These are phyloP conservation scores for Saccharomyces hybrid DNA, from an alignment of 1,139 yeast genomes.

Conservation along the genomic window DNA sequence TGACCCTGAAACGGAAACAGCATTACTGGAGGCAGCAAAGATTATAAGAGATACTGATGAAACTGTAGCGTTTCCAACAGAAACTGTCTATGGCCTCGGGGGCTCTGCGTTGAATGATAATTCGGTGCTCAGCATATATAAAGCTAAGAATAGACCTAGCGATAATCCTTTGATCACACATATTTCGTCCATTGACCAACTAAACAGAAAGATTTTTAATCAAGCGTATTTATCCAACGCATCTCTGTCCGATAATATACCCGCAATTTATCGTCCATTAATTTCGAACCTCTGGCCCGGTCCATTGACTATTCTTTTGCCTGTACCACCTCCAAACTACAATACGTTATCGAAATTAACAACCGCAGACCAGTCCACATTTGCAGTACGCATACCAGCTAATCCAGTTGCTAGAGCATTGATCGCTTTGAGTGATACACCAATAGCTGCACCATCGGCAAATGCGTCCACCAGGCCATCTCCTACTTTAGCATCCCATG, in stretches of 20 bases:
- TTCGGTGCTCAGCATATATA: slow-evolving; percentile 67
- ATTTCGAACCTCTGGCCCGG: slow-evolving; percentile 87
- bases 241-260: slow-evolving; percentile 39
- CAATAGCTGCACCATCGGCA: slow-evolving; percentile 96
- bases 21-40: slow-evolving; percentile 51
- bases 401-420: slow-evolving; percentile 88
- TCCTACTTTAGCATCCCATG: slow-evolving; percentile 85
- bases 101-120: slow-evolving; percentile 74
- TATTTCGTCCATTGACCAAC: slow-evolving; percentile 68
- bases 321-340: slow-evolving; percentile 38
- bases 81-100: slow-evolving; percentile 92
- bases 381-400: slow-evolving; percentile 83
- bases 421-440: slow-evolving; percentile 77
- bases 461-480: slow-evolving; percentile 94
- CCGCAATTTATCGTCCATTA: slow-evolving; percentile 54
- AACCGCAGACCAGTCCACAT: slow-evolving; percentile 80
- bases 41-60: slow-evolving; percentile 43
- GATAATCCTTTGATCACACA: slow-evolving; percentile 93
- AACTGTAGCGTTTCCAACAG: slow-evolving; percentile 91
- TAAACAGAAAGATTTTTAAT: slow-evolving; percentile 43
- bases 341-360: slow-evolving; percentile 62
- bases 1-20: slow-evolving; percentile 43
- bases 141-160: slow-evolving; percentile 86
- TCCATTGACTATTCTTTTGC: slow-evolving; percentile 79
- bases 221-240: slow-evolving; percentile 18